These are phyloP conservation scores for Sporothrix humicola DNA, from an alignment of 2,329 filamentous ascomycete genomes.

Conservation along the genomic window DNA sequence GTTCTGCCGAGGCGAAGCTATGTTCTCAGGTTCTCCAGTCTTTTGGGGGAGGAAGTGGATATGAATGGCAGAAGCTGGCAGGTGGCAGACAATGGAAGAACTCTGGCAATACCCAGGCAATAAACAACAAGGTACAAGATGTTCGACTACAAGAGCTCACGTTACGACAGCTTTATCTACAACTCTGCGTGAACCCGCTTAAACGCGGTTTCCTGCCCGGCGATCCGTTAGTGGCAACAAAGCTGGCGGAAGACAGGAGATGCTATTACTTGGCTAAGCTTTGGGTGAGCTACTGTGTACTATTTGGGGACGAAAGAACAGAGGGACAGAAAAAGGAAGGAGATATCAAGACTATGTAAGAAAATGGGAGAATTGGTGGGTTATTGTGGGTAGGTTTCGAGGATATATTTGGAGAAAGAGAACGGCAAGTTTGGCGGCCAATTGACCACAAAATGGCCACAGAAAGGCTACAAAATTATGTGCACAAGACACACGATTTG, in stretches of 20 bases:
- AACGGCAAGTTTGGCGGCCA: not conserved
- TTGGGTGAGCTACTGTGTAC: not conserved
- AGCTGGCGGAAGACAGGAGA: slow-evolving; percentile 6
- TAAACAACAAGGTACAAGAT: no score
- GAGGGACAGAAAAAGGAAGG: not conserved
- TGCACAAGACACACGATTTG: not conserved
- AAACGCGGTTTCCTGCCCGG: not conserved
- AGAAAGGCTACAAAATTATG: not conserved
- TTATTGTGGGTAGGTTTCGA: no score
- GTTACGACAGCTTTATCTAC: not conserved
- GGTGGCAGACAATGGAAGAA: no score
- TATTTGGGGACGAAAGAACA: not conserved
- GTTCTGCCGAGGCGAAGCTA: slow-evolving; percentile 17
- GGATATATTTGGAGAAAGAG: not conserved
- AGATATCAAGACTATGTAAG: not conserved
- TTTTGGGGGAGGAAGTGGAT: not conserved
- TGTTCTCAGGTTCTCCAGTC: not conserved
- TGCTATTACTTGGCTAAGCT: no score
- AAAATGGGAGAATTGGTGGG: not conserved
- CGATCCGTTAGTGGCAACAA: slow-evolving; percentile 11
- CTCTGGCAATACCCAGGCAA: no score
- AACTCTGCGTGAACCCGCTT: not conserved
- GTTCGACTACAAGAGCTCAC: not conserved
- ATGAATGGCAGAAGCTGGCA: not conserved
- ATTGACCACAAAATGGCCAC: not conserved